These are phyloP conservation scores for Ilyonectria sp. DNA, from an alignment of 2,329 filamentous ascomycete genomes.

Conservation along the genomic window DNA sequence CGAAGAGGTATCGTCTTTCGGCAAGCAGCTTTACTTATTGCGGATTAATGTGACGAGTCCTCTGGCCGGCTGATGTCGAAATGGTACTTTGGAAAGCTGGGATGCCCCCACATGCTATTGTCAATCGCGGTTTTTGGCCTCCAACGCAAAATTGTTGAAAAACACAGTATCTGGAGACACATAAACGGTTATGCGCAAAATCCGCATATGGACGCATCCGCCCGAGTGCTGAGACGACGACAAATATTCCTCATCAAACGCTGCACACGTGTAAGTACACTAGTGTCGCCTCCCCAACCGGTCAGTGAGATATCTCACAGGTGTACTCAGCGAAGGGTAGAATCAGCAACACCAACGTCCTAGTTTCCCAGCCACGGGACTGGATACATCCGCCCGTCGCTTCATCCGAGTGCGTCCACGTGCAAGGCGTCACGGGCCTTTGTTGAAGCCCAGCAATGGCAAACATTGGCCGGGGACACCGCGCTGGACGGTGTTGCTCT, in stretches of 20 bases:
- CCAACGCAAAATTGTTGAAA: neutral
- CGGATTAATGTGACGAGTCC: too few species aligned
- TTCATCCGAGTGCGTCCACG: neutral
- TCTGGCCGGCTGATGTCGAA: neutral
- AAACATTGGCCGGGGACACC: neutral
- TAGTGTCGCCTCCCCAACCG: neutral
- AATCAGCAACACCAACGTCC: neutral
- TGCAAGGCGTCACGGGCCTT: constrained; percentile 4
- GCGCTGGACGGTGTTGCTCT: neutral
- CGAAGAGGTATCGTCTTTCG: neutral
- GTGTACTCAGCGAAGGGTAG: neutral
- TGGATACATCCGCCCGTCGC: neutral
- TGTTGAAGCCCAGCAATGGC: neutral
- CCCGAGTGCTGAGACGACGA: neutral
- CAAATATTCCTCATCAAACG: neutral
- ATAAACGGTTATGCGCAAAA: neutral
- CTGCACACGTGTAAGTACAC: neutral
- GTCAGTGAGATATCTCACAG: neutral
- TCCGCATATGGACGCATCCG: neutral
- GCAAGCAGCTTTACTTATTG: neutral
- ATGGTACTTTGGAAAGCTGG: neutral
- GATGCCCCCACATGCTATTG: neutral
- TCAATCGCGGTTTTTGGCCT: neutral
- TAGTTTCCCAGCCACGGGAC: neutral
- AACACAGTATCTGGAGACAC: neutral